phyloP scores from a whole-genome alignment of 441 rosid genomes.

The Manihot esculenta region DNA sequence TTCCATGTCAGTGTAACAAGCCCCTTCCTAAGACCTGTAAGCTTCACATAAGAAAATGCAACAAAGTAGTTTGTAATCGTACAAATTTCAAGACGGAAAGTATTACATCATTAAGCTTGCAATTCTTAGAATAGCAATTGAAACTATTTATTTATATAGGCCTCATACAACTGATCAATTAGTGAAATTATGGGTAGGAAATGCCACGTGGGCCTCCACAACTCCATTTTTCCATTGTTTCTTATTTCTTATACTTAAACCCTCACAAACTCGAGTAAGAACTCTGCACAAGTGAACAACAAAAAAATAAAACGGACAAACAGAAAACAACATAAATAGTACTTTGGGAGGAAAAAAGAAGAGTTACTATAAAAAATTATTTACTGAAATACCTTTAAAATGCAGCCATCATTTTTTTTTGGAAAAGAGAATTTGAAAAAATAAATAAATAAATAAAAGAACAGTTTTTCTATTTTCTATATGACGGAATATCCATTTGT shows the following conservation, averaged over 20 bases:
- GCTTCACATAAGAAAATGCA: slow-evolving; percentile 44
- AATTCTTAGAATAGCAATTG: not conserved
- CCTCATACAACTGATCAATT: not conserved
- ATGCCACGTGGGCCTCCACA: no score
- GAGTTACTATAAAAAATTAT: not conserved
- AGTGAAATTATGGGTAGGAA: not conserved
- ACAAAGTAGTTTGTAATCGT: slow-evolving; percentile 13
- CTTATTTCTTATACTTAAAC: no score
- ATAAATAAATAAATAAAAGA: not conserved
- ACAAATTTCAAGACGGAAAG: slow-evolving; percentile 1
- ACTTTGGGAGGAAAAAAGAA: not conserved
- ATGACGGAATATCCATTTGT: not conserved
- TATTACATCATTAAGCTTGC: not conserved
- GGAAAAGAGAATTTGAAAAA: not conserved
- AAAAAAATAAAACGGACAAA: no score
- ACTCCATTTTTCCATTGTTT: no score
- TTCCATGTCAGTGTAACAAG: slow-evolving; percentile 59
- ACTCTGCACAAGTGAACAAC: no score
- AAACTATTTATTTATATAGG: not conserved
- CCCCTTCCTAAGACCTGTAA: slow-evolving; percentile 73
- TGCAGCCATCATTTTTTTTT: not conserved
- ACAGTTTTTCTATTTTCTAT: not conserved
- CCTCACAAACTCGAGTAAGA: no score
- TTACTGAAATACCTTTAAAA: not conserved
- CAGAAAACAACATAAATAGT: not conserved